Base-by-base conservation (phyloP, 1,139 yeast species). In the Lodderomyces theae region DNA sequence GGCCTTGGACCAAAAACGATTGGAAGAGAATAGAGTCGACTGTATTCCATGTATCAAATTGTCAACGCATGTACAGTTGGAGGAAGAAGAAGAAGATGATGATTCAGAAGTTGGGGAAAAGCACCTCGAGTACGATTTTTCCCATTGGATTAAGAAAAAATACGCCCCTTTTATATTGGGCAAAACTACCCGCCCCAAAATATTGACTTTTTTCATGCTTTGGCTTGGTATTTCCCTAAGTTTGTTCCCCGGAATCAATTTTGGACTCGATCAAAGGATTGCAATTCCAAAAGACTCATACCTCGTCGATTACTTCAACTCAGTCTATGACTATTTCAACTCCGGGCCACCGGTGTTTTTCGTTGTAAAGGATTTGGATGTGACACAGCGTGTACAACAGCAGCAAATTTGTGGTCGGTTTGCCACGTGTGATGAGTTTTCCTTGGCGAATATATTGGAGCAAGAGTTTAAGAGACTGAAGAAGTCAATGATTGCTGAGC, bases 321-420 rank as follows among this genome's bases (percentile, higher is more conserved):
- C 92, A 39, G 70, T 89, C 11, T 86, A 84, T 55, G 61, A 72
- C 2, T 85, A 82, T 55, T 69, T 92, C 45, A 82, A 85, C 48
- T 85, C 86, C 3, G 98, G 97, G 0, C 96, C 98, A 1, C 98
- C 98, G 0, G 75, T 87, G 1, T 92, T 86, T 55, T 85, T 88
- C 60, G 90, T 92, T 24, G 79, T 87, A 16, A 76, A 77, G 42
- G 79, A 77, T 43, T 58, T 80, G 40, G 83, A 87, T 53, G 68
- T 85, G 2, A 86, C 94, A 0, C 46, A 61, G 9, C 64, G 87
- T 40, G 61, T 51, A 0, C 73, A 72, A 37, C 98, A 92, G 58
- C 83, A 83, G 52, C 72, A 78, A 42, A 54, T 90, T 0, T 92
- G 98, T 64, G 96, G 97, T 1, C 77, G 88, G 46, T 92, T 88